Evolutionary conservation across 2,329 filamentous ascomycete species (phyloP).

Genomic region (Xylariaceae sp.): DNA sequence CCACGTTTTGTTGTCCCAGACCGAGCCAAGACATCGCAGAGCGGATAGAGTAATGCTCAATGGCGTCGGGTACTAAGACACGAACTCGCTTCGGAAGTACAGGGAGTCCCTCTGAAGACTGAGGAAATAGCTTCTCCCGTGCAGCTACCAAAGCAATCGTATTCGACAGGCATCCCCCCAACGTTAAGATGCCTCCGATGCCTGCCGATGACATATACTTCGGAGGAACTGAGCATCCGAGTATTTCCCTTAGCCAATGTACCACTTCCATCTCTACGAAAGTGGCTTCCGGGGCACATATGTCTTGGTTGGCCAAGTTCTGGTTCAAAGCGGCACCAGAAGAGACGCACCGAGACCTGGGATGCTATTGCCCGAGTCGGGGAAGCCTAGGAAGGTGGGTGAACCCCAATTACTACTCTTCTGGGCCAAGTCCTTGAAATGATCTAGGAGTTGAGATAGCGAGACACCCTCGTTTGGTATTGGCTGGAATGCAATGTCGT

Average conservation of each 20-base stretch:
- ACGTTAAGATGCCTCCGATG: too few relatives aligned
- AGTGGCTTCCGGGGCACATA: background rate
- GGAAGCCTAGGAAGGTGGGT: background rate
- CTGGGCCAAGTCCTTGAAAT: too few relatives aligned
- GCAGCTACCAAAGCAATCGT: too few relatives aligned
- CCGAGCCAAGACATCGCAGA: background rate
- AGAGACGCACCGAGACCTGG: background rate
- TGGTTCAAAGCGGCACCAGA: background rate
- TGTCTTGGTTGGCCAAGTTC: background rate
- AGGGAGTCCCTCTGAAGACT: too few relatives aligned
- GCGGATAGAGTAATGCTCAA: background rate
- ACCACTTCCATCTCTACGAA: background rate
- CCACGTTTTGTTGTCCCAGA: background rate
- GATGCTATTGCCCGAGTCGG: background rate
- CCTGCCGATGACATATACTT: background rate
- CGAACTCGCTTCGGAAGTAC: too few relatives aligned
- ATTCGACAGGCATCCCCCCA: too few relatives aligned
- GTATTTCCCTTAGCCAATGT: background rate
- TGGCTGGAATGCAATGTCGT: too few relatives aligned
- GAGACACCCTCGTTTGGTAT: too few relatives aligned
- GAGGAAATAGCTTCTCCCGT: too few relatives aligned
- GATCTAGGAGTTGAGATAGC: too few relatives aligned
- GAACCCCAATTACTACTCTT: background rate
- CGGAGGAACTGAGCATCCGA: background rate
- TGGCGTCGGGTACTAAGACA: background rate